phyloP scores from a whole-genome alignment of 1,139 yeast species.

The Geotrichum carabidarum region DNA sequence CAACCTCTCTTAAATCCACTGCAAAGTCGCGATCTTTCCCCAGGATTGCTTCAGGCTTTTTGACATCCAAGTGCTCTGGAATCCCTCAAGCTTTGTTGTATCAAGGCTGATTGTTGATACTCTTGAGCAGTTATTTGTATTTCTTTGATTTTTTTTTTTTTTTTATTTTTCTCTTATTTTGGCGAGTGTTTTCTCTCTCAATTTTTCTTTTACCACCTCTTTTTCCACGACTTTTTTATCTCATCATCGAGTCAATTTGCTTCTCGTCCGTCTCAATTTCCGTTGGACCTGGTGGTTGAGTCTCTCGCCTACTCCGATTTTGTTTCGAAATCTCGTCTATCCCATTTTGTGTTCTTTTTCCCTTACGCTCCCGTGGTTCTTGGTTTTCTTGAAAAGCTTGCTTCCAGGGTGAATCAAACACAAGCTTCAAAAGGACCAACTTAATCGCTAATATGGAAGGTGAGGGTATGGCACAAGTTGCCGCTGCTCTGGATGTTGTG shows the following conservation, averaged over 20 bases:
- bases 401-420: conserved; percentile 1
- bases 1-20: neutral
- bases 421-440: neutral
- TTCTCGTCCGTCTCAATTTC: neutral
- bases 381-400: neutral
- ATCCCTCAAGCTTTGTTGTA: too few relatives aligned
- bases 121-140: neutral
- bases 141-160: neutral
- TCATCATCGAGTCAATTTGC: neutral
- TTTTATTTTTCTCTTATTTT: neutral
- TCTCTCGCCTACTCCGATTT: neutral
- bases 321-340: neutral
- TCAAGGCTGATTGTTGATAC: too few relatives aligned
- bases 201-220: neutral
- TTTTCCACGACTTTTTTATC: neutral
- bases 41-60: too few relatives aligned
- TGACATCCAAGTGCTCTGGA: too few relatives aligned
- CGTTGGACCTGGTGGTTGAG: neutral
- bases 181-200: neutral
- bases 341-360: neutral
- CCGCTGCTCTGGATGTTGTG: conserved; percentile 70
- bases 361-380: neutral
- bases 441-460: conserved; percentile 25
- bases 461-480: conserved; percentile 41
- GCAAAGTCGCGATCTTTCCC: too few relatives aligned